Conservation (phyloP, 129 eudicot species). For the sunflower (Helianthus annuus) region DNA sequence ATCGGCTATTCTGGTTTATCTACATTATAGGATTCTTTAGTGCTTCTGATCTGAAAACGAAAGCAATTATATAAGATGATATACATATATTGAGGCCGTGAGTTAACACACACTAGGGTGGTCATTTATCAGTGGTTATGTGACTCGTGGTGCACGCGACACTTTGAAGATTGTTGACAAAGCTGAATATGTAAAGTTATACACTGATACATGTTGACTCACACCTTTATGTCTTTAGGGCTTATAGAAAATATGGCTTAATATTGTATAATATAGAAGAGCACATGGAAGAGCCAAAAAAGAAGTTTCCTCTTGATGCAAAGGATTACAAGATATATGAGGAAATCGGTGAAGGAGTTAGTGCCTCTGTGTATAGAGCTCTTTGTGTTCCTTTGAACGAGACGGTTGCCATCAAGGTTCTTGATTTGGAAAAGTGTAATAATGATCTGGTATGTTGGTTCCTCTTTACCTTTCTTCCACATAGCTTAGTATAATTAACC, state of each 20-base stretch:
- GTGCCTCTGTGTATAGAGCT: slow-evolving; percentile 92
- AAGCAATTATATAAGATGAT: slow-evolving; percentile 9
- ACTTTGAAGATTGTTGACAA: slow-evolving; percentile 16
- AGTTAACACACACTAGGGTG: slow-evolving; percentile 2
- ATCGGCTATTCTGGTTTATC: slow-evolving; percentile 10
- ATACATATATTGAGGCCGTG: slow-evolving; percentile 5
- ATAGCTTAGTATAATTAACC: not conserved
- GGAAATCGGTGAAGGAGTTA: slow-evolving; percentile 97
- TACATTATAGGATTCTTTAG: slow-evolving; percentile 9
- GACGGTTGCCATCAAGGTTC: slow-evolving; percentile 93
- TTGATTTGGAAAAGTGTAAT: slow-evolving; percentile 92
- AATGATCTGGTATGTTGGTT: slow-evolving; percentile 84
- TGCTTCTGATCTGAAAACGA: not conserved
- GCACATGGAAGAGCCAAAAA: slow-evolving; percentile 54
- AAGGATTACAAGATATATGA: slow-evolving; percentile 69
- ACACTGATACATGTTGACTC: slow-evolving; percentile 22
- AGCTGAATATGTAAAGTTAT: slow-evolving; percentile 8
- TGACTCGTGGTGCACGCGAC: not conserved
- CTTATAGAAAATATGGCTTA: slow-evolving; percentile 36
- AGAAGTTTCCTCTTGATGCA: slow-evolving; percentile 73
- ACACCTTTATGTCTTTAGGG: slow-evolving; percentile 25
- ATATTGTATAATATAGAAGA: slow-evolving; percentile 38
- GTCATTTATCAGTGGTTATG: slow-evolving; percentile 4
- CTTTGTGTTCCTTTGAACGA: slow-evolving; percentile 83
- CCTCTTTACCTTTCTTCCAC: slow-evolving; percentile 3